Evolutionary conservation across 352 stramenopile species (phyloP).

Genomic region (Phytopythium vexans): DNA sequence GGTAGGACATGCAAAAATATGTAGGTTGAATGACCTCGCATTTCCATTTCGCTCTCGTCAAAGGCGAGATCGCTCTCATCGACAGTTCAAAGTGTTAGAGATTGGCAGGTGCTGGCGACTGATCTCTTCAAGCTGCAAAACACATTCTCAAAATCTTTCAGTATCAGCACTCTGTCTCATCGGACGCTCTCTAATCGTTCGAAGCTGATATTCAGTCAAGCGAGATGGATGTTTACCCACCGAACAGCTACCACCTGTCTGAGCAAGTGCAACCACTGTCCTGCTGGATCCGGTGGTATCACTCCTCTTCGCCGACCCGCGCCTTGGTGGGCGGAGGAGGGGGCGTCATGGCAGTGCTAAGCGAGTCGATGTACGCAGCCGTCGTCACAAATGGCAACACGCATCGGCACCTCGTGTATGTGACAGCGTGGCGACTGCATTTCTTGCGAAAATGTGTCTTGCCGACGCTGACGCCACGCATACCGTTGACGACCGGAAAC

Average conservation of each 20-base stretch:
- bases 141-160: too few species aligned
- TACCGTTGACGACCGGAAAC: conserved; percentile 46
- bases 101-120: too few species aligned
- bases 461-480: conserved; percentile 55
- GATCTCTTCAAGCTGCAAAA: too few species aligned
- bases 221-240: too few species aligned
- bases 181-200: too few species aligned
- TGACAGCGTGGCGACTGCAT: conserved; percentile 41
- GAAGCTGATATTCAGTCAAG: too few species aligned
- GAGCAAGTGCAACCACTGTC: background rate
- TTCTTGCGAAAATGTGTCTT: conserved; percentile 51
- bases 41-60: background rate
- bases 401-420: conserved; percentile 62
- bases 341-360: conserved; percentile 34
- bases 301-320: background rate
- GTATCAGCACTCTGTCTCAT: too few species aligned
- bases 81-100: too few species aligned
- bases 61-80: too few species aligned
- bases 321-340: conserved; percentile 7
- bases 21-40: background rate
- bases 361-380: conserved; percentile 48
- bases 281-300: background rate
- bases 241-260: background rate
- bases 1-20: too few species aligned
- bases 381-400: conserved; percentile 53